These are phyloP conservation scores for Desmodesmus armatus DNA, from an alignment of 139 green algal genomes.

Conservation along the genomic window DNA sequence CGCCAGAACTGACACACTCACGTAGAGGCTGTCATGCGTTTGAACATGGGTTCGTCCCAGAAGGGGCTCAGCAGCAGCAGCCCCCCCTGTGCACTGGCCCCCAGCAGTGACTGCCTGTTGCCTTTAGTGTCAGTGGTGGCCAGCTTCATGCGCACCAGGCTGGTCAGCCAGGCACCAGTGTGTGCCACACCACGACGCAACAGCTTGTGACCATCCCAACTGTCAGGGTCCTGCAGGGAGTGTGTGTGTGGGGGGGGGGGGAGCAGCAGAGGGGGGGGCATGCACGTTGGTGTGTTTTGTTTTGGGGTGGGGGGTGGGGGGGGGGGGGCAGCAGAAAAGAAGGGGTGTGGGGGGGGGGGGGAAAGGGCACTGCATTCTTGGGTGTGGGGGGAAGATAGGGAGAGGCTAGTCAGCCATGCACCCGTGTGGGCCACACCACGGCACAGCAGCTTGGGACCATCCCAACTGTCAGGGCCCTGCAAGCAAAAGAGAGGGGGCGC, in stretches of 20 bases:
- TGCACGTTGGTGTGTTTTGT: too few species aligned
- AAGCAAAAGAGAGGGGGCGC: too few species aligned
- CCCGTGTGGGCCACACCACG: constrained; percentile 61
- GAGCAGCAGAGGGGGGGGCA: neutral
- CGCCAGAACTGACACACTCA: neutral
- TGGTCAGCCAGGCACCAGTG: constrained; percentile 42
- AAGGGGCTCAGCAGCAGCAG: constrained; percentile 38
- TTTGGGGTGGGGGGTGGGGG: too few species aligned
- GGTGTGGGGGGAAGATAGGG: too few species aligned
- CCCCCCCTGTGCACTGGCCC: constrained; percentile 1
- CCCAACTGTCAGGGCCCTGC: constrained; percentile 62
- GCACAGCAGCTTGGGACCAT: constrained; percentile 66
- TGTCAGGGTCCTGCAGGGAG: constrained; percentile 52
- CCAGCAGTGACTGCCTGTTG: constrained; percentile 53
- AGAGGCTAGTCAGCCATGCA: constrained; percentile 31
- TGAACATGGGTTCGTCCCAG: constrained; percentile 47
- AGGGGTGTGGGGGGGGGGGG: too few species aligned
- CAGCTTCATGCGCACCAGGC: constrained; percentile 45
- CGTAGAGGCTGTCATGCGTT: constrained; percentile 28
- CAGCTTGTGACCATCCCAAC: constrained; percentile 71
- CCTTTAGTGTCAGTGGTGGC: constrained; percentile 26
- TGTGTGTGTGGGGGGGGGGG: too few species aligned
- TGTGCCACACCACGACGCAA: constrained; percentile 62
- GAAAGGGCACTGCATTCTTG: too few species aligned
- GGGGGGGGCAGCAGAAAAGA: too few species aligned